Conservation (phyloP, 768 basidiomycete genomes). For the Suillus subaureus region DNA sequence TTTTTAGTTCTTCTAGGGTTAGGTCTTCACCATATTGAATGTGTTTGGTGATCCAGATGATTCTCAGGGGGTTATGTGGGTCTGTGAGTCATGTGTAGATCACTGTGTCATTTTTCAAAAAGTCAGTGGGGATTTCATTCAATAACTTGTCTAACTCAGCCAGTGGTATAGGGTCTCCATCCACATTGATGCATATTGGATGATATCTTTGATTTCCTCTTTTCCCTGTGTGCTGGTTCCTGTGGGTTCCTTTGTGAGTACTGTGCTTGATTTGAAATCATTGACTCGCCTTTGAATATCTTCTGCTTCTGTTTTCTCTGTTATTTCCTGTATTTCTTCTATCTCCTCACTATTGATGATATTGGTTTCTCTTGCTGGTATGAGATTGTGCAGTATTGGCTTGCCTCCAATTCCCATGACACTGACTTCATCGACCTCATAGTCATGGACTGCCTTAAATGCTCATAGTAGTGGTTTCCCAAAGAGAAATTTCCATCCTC, state of each 20-base stretch:
- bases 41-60: constrained; percentile 19
- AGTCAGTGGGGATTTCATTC: neutral
- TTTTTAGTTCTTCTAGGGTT: constrained; percentile 17
- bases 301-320: no score
- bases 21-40: constrained; percentile 36
- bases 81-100: constrained; percentile 3
- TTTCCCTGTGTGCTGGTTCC: no score
- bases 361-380: no score
- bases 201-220: no score
- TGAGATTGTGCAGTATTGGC: neutral
- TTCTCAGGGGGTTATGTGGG: constrained; percentile 12
- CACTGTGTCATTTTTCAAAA: constrained; percentile 13
- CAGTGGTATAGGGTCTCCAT: neutral
- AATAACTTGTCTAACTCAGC: no score
- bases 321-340: no score
- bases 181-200: no score
- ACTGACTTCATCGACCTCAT: constrained; percentile 13
- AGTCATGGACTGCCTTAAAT: constrained; percentile 29
- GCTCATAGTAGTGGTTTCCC: constrained; percentile 29
- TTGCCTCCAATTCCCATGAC: neutral
- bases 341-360: no score
- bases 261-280: no score
- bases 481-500: constrained; percentile 31
- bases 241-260: no score
- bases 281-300: no score